Percentiles rank a stretch among this genome's conserved stretches.
Conservation (phyloP, 768 basidiomycete genomes). For the Tremella mesenterica region DNA sequence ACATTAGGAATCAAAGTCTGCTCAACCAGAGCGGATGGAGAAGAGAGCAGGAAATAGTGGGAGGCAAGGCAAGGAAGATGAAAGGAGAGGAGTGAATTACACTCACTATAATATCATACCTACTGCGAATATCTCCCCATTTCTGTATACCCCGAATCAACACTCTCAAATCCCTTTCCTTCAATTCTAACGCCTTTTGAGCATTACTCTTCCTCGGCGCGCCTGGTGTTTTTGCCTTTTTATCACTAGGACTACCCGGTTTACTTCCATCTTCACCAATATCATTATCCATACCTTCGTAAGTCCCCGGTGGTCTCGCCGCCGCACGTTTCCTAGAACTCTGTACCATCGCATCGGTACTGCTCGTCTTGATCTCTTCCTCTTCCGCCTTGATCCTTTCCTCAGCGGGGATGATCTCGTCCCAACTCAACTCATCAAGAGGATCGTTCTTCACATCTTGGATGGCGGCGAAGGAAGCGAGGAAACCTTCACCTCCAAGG, state of each 20-base stretch:
- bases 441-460: constrained; percentile 93
- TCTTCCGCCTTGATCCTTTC: constrained; percentile 75
- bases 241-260: constrained; percentile 54
- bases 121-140: constrained; percentile 93
- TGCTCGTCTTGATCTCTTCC: constrained; percentile 65
- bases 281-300: constrained; percentile 74
- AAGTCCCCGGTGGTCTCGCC: constrained; percentile 57
- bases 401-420: constrained; percentile 93
- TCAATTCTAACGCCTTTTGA: constrained; percentile 89
- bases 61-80: neutral
- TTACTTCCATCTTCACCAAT: constrained; percentile 52
- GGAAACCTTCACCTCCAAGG: constrained; percentile 93
- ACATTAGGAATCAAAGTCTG: too few relatives aligned
- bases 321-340: constrained; percentile 70
- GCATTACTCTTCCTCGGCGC: constrained; percentile 79
- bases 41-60: too few relatives aligned
- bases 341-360: constrained; percentile 58
- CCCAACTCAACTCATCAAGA: constrained; percentile 68
- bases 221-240: constrained; percentile 52
- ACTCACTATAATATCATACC: constrained; percentile 92
- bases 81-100: constrained; percentile 52
- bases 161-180: constrained; percentile 87
- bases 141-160: constrained; percentile 89
- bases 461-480: constrained; percentile 87
- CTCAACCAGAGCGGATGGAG: too few relatives aligned